These are phyloP conservation scores for Trichoderma breve DNA, from an alignment of 2,329 filamentous ascomycete genomes.

Conservation along the genomic window DNA sequence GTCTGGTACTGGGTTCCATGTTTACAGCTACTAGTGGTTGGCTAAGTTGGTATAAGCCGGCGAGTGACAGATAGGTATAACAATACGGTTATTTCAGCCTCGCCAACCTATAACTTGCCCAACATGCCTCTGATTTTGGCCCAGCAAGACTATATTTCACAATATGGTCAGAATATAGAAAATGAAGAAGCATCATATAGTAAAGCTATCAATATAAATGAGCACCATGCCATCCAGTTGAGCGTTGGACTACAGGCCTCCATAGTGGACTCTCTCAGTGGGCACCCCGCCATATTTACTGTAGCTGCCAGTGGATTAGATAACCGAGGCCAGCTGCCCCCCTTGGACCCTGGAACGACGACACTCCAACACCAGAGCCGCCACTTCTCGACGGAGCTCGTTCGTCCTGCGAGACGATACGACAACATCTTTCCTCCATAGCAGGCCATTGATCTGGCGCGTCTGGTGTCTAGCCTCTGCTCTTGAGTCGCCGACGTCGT, in stretches of 20 bases:
- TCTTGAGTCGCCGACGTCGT: not conserved
- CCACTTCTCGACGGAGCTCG: not conserved
- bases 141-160: not conserved
- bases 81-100: not conserved
- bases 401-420: not conserved
- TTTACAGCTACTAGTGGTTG: not conserved
- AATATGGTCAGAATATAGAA: not conserved
- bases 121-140: not conserved
- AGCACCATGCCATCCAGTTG: not conserved
- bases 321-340: not conserved
- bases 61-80: too few species aligned
- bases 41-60: not conserved
- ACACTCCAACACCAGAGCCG: not conserved
- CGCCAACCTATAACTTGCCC: too few species aligned
- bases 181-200: not conserved
- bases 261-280: not conserved
- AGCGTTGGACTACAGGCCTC: not conserved
- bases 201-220: not conserved
- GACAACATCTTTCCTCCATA: not conserved
- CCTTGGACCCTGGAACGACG: not conserved
- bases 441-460: not conserved
- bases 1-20: not conserved
- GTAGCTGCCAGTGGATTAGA: conserved; percentile 1
- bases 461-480: not conserved
- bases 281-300: conserved; percentile 6